Evolutionary conservation across 441 rosid genomes (phyloP).

Genomic region (Euphorbia celastroides): DNA sequence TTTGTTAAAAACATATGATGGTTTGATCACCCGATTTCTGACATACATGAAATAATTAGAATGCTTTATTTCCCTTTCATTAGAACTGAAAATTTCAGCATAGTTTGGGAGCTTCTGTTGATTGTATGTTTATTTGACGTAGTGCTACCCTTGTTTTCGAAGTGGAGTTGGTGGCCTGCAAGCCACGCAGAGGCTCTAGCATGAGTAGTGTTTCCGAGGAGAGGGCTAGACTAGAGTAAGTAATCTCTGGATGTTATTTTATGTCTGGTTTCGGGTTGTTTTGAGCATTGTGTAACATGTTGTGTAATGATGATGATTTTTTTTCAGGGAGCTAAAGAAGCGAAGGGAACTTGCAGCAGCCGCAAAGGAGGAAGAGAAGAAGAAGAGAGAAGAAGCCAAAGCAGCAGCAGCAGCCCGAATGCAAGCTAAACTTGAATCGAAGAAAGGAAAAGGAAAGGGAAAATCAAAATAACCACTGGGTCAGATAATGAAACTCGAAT

Average conservation of each 20-base stretch:
- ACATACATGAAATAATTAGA: not conserved
- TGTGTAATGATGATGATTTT: not conserved
- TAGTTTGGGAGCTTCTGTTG: not conserved
- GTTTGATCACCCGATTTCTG: no score
- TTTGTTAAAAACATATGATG: no score
- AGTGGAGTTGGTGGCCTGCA: constrained; percentile 82
- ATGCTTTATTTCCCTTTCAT: not conserved
- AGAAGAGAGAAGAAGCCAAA: constrained; percentile 87
- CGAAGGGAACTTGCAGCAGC: constrained; percentile 82
- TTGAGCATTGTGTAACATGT: not conserved
- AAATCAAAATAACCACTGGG: constrained; percentile 46
- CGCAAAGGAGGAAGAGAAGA: constrained; percentile 79
- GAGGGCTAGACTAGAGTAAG: constrained; percentile 94
- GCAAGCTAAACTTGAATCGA: constrained; percentile 80
- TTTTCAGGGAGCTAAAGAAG: constrained; percentile 80
- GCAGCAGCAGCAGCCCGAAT: constrained; percentile 91
- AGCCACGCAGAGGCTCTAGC: constrained; percentile 75
- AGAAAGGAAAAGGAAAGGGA: constrained; percentile 89
- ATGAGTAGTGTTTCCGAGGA: constrained; percentile 69
- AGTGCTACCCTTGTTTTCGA: constrained; percentile 85
- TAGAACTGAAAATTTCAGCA: not conserved
- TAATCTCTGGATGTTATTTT: not conserved
- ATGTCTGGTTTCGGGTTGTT: not conserved
- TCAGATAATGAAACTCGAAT: not conserved
- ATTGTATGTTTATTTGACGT: constrained; percentile 24